Base-by-base conservation (phyloP, 2,329 filamentous ascomycete species). In the Lachnellula cervina region DNA sequence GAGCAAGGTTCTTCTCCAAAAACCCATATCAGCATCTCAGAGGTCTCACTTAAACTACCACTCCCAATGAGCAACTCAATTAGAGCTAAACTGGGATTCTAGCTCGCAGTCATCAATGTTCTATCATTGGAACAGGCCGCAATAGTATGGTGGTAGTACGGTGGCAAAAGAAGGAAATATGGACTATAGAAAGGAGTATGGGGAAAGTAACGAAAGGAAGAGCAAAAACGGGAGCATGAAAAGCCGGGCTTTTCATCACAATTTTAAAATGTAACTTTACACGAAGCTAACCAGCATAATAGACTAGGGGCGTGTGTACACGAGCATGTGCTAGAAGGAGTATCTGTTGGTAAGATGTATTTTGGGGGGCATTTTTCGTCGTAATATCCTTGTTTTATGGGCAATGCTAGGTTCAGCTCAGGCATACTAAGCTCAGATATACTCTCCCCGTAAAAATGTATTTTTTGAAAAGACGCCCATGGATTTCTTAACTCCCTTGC, bases 401-500 rank as follows among this genome's bases (percentile, higher is more conserved):
- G 23, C 34, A 38, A 19, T 14, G 35, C 17, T 23, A 28, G 21
- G 37, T 23, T 40, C 17, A 35, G 19, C 23, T 35, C 13, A 6
- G 19, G 9, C 8, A 13, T 23, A 17, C 34, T 40, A 13, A 16
- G 8, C 16, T 11, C 17, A 16, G 42, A 28, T n/a, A 38, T 23
- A 25, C n/a, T 28, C 28, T 44, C 6, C 21, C 23, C 14, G 13
- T 45, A n/a, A 49, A 43, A 49, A n/a, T 25, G 13, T 45, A 21
- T 42, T 52, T 40, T 42, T 32, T 40, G 43, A 45, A 35, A 53
- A 51, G 45, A 44, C 48, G 52, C 19, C n/a, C 40, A 51, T 16
- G 32, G 49, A 28, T 49, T 42, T 13, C 44, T 66, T 49, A 69
- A 34, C 59, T 68, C 28, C 69, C 67, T 55, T 70, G 68, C 32